A percentile compares a stretch with the other conserved stretches of the same genome.
phyloP scores from a whole-genome alignment of 1,284 basidiomycete species.

The Sphaerobolus stellatus region DNA sequence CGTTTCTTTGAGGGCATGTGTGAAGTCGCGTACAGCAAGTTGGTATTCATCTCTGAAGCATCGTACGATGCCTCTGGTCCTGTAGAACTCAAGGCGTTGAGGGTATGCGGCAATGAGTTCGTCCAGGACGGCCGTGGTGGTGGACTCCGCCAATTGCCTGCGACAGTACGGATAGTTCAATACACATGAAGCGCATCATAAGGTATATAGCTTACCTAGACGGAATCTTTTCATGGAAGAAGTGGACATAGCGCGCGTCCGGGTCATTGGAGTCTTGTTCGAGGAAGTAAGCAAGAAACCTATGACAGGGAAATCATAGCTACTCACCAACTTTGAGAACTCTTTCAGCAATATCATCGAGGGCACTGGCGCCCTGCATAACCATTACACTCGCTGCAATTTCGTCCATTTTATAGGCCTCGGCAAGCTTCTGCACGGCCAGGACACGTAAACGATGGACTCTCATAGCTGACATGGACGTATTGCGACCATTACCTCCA shows the following conservation, averaged over 20 bases:
- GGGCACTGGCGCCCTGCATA: constrained; percentile 85
- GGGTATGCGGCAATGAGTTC: constrained; percentile 69
- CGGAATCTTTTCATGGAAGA: constrained; percentile 88
- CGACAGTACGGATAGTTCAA: constrained; percentile 5
- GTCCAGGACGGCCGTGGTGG: constrained; percentile 68
- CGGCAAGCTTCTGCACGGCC: constrained; percentile 78
- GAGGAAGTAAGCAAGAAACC: background rate
- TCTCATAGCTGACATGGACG: constrained; percentile 78
- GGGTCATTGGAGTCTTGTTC: constrained; percentile 64
- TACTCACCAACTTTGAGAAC: constrained; percentile 70
- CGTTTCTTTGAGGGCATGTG: constrained; percentile 71
- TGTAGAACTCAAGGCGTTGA: constrained; percentile 73
- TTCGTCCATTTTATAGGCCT: constrained; percentile 78
- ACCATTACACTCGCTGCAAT: constrained; percentile 87
- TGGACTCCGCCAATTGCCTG: constrained; percentile 80
- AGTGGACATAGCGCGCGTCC: constrained; percentile 82
- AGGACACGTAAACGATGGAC: constrained; percentile 72
- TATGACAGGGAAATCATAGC: background rate
- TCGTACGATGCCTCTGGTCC: constrained; percentile 80
- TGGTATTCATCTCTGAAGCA: constrained; percentile 80
- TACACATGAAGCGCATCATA: constrained; percentile 1
- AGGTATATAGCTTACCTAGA: constrained; percentile 57
- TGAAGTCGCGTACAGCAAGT: constrained; percentile 73
- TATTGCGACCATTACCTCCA: constrained; percentile 59
- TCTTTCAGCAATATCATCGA: constrained; percentile 80